phyloP scores from a whole-genome alignment of 1,284 basidiomycete species.

The Hemileccinum hortonii region DNA sequence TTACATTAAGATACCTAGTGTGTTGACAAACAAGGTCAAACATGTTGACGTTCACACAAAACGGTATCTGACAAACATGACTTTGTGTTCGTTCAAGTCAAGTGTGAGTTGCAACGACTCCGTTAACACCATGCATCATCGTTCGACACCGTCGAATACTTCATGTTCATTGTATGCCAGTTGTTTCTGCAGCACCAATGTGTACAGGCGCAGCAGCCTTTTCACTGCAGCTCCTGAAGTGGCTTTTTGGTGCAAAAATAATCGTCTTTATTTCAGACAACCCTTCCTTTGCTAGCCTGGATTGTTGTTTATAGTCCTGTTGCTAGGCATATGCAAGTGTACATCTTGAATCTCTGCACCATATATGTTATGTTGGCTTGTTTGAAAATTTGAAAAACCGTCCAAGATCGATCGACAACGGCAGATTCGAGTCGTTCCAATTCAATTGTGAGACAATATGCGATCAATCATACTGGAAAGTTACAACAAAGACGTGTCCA shows the following conservation, averaged over 20 bases:
- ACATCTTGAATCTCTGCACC: too few species aligned
- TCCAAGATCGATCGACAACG: too few species aligned
- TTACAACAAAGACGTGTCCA: too few species aligned
- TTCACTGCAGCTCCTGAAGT: conserved; percentile 37
- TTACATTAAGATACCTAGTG: conserved; percentile 17
- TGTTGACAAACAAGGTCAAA: conserved; percentile 17
- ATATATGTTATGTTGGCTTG: too few species aligned
- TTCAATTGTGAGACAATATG: too few species aligned
- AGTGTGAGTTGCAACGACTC: too few species aligned
- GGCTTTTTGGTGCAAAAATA: conserved; percentile 34
- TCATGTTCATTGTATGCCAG: not conserved
- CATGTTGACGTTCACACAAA: not conserved
- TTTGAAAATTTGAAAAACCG: too few species aligned
- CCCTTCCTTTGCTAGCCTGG: conserved; percentile 12
- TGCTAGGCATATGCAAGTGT: conserved; percentile 14
- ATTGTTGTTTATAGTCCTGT: not conserved
- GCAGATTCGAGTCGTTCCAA: too few species aligned
- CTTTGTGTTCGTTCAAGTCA: too few species aligned
- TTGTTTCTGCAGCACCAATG: conserved; percentile 21
- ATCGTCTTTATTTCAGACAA: conserved; percentile 4
- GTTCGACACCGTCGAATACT: not conserved
- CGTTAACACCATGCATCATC: too few species aligned
- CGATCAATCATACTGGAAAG: too few species aligned
- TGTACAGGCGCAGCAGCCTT: conserved; percentile 34
- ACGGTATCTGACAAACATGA: too few species aligned